Conservation (phyloP, 345 rosid genomes). For the Geranium brycei region DNA sequence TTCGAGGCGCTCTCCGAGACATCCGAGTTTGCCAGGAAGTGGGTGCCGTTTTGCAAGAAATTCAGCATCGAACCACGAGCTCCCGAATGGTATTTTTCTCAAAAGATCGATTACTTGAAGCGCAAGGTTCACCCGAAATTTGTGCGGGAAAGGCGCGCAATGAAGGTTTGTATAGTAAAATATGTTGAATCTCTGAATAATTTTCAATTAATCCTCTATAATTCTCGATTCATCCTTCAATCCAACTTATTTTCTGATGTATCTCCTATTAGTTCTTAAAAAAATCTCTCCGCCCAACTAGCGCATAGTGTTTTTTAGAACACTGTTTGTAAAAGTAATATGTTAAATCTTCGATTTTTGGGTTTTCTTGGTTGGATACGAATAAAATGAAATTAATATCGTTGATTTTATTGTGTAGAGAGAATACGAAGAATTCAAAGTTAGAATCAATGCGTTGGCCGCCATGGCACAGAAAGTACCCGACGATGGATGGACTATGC, state of each 20-base stretch:
- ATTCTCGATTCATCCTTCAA: too few species aligned
- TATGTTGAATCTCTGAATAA: too few species aligned
- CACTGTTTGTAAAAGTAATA: too few species aligned
- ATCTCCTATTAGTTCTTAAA: too few species aligned
- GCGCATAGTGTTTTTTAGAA: conserved; percentile 2
- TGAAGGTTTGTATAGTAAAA: conserved; percentile 47
- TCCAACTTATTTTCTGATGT: too few species aligned
- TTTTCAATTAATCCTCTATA: too few species aligned
- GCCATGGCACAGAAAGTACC: conserved; percentile 97
- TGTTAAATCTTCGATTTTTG: too few species aligned
- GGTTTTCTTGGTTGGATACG: too few species aligned
- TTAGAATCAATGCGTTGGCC: conserved; percentile 81
- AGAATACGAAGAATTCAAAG: conserved; percentile 96
- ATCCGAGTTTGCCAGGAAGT: conserved; percentile 86
- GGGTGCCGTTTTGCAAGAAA: conserved; percentile 99
- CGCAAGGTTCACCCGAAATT: conserved; percentile 93
- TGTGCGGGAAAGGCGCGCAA: conserved; percentile 90
- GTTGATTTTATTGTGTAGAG: conserved; percentile 36
- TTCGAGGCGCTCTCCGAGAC: conserved; percentile 98
- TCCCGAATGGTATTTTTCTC: conserved; percentile 94
- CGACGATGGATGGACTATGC: conserved; percentile 99
- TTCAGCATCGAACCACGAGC: conserved; percentile 89
- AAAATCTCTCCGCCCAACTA: too few species aligned
- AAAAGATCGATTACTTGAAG: conserved; percentile 87
- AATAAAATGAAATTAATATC: too few species aligned